Conservation (phyloP, 106 monocot species). For the Narthecium ossifragum region DNA sequence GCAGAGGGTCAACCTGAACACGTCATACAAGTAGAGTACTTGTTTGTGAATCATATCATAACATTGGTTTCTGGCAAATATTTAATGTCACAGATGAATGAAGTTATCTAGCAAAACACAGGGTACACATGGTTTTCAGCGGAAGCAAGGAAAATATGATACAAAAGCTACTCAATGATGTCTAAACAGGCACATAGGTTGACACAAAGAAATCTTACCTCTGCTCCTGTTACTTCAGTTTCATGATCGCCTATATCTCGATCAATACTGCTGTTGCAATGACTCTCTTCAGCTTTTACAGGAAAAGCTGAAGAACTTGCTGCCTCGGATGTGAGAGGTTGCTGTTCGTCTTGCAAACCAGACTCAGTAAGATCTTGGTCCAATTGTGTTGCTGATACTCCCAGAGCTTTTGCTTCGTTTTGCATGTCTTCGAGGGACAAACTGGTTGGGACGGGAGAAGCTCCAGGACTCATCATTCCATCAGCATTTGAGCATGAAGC, state of each 20-base stretch:
- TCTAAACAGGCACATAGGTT: too few species aligned
- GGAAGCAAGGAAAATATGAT: background rate
- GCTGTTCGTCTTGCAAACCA: slow-evolving; percentile 6
- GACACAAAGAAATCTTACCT: slow-evolving; percentile 20
- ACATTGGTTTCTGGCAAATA: too few species aligned
- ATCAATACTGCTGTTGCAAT: slow-evolving; percentile 22
- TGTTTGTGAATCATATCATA: too few species aligned
- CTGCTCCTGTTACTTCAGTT: background rate
- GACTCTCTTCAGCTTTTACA: slow-evolving; percentile 17
- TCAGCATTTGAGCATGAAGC: slow-evolving; percentile 6
- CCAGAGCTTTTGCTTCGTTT: slow-evolving; percentile 12
- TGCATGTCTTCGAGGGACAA: slow-evolving; percentile 17
- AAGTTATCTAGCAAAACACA: too few species aligned
- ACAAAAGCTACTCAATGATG: too few species aligned
- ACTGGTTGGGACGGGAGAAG: slow-evolving; percentile 20
- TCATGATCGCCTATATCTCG: slow-evolving; percentile 10
- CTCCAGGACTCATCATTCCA: slow-evolving; percentile 19
- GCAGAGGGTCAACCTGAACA: slow-evolving; percentile 6
- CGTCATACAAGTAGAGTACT: too few species aligned
- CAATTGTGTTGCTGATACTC: slow-evolving; percentile 8
- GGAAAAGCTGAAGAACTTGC: too few species aligned
- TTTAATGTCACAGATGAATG: too few species aligned
- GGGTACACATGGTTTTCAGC: too few species aligned
- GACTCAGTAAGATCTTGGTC: slow-evolving; percentile 10
- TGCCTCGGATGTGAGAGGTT: background rate